A percentile compares a stretch with the other conserved stretches of the same genome.
Evolutionary conservation across 805 yeast species (phyloP).

Genomic region (Metschnikowia gelsemii): DNA sequence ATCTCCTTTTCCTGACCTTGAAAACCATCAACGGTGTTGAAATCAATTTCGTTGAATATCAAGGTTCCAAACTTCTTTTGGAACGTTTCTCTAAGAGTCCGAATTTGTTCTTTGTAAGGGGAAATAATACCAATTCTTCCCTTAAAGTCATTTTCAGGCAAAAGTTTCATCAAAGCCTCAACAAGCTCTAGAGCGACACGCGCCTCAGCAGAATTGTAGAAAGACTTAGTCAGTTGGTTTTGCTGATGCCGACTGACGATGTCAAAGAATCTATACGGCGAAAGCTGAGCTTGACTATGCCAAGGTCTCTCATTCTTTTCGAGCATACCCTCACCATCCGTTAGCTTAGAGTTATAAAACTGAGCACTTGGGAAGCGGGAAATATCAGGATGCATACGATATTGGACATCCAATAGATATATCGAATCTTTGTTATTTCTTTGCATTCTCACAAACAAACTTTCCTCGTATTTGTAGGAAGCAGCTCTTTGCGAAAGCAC

Average conservation of each 20-base stretch:
- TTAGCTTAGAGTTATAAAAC: conserved; percentile 70
- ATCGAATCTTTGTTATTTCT: conserved; percentile 57
- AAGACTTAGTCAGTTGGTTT: conserved; percentile 64
- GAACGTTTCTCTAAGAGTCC: conserved; percentile 57
- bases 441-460: conserved; percentile 92
- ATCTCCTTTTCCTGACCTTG: conserved; percentile 98
- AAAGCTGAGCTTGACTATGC: conserved; percentile 59
- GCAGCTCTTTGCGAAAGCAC: conserved; percentile 90
- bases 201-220: conserved; percentile 71
- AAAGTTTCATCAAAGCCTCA: conserved; percentile 48
- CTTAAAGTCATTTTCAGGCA: conserved; percentile 52
- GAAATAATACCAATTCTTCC: conserved; percentile 89
- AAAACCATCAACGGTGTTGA: conserved; percentile 95
- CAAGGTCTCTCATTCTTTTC: conserved; percentile 62
- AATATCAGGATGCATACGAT: conserved; percentile 96
- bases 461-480: conserved; percentile 76
- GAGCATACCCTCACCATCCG: conserved; percentile 78
- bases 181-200: conserved; percentile 66
- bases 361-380: conserved; percentile 82
- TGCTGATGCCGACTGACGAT: conserved; percentile 61
- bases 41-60: conserved; percentile 69
- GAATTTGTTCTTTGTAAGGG: conserved; percentile 89
- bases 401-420: conserved; percentile 81
- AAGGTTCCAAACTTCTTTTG: conserved; percentile 56
- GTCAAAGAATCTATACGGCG: conserved; percentile 81